Evolutionary conservation across 2,329 filamentous ascomycete species (phyloP).

Genomic region (Sphaceloma murrayae): DNA sequence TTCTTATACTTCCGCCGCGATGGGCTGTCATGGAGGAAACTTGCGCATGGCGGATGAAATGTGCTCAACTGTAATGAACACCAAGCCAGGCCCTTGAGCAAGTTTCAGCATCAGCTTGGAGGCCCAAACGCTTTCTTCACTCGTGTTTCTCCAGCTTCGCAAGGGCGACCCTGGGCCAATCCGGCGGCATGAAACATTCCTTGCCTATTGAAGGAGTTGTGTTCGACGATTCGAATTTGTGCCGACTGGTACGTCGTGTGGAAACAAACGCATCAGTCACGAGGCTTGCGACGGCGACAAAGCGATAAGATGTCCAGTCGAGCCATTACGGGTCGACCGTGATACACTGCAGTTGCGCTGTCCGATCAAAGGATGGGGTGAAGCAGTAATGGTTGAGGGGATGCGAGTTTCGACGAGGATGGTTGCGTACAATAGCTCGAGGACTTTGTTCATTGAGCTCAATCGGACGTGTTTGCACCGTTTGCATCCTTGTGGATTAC

Average conservation of each 20-base stretch:
- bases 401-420: too few species aligned
- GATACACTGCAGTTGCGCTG: too few species aligned
- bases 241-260: too few species aligned
- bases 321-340: too few species aligned
- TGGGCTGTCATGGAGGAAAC: constrained; percentile 13
- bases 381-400: too few species aligned
- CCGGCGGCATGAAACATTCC: neutral
- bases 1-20: constrained; percentile 8
- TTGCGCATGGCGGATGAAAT: constrained; percentile 14
- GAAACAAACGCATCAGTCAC: too few species aligned
- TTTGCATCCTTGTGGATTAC: constrained; percentile 5
- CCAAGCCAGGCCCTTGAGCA: constrained; percentile 12
- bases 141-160: neutral
- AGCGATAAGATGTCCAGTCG: too few species aligned
- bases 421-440: too few species aligned
- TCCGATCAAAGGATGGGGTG: too few species aligned
- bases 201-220: neutral
- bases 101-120: constrained; percentile 8
- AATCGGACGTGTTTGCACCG: constrained; percentile 1
- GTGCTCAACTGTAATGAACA: constrained; percentile 15
- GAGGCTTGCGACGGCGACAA: too few species aligned
- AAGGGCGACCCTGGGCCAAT: neutral
- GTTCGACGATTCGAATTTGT: too few species aligned
- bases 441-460: too few species aligned
- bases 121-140: neutral